Evolutionary conservation across 441 rosid genomes (phyloP).

Genomic region (Manihot esculenta): DNA sequence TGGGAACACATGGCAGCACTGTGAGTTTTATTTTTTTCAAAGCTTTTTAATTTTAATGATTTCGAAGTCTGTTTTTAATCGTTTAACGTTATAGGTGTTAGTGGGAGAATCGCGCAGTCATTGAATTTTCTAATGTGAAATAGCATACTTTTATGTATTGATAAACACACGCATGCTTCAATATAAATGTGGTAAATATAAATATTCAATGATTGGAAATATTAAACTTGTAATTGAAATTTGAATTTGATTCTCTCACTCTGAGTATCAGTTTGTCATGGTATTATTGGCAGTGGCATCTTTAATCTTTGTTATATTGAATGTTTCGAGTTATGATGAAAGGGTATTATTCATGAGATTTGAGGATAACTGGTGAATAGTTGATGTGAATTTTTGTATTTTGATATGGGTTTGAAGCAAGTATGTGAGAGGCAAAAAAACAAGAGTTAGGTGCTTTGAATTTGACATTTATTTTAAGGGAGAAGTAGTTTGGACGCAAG

Average conservation of each 20-base stretch:
- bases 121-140: background rate
- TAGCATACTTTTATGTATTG: too few species aligned
- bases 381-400: background rate
- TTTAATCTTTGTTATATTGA: background rate
- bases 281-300: background rate
- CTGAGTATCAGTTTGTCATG: background rate
- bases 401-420: background rate
- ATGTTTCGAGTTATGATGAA: background rate
- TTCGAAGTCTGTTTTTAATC: background rate
- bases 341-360: constrained; percentile 8
- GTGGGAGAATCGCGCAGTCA: background rate
- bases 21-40: constrained; percentile 36
- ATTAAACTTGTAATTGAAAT: background rate
- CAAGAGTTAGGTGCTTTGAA: background rate
- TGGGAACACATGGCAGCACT: constrained; percentile 91
- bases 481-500: background rate
- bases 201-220: background rate
- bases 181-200: background rate
- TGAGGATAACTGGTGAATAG: background rate
- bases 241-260: background rate
- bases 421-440: background rate
- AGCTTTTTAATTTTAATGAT: background rate
- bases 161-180: background rate
- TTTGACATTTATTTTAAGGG: background rate
- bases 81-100: background rate